These are phyloP conservation scores for Hirschioporus abietinus DNA, from an alignment of 768 basidiomycete genomes.

Conservation along the genomic window DNA sequence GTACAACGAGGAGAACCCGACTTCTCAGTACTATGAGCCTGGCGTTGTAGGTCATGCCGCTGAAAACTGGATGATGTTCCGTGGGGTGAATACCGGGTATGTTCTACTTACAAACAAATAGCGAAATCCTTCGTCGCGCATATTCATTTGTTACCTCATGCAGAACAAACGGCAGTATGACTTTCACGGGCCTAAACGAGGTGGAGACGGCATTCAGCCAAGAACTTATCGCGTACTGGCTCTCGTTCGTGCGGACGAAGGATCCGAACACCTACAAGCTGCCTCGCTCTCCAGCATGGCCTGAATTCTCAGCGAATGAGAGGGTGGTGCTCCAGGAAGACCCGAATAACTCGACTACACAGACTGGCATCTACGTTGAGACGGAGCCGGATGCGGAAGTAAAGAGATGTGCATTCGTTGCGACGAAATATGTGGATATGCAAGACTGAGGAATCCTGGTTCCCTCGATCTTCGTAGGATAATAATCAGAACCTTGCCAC, in stretches of 20 bases:
- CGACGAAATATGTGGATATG: constrained; percentile 26
- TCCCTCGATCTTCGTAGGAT: not conserved
- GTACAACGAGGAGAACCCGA: constrained; percentile 53
- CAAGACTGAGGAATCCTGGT: constrained; percentile 26
- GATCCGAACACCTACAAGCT: constrained; percentile 48
- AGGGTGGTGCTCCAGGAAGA: constrained; percentile 44
- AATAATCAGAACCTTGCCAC: too few species aligned
- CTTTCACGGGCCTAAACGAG: constrained; percentile 41
- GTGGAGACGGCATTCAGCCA: too few species aligned
- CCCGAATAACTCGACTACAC: constrained; percentile 20
- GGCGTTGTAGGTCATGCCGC: constrained; percentile 42
- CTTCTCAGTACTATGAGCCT: constrained; percentile 19
- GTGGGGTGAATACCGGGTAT: constrained; percentile 55
- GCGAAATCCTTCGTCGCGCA: not conserved
- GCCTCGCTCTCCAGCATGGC: constrained; percentile 45
- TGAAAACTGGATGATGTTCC: constrained; percentile 68
- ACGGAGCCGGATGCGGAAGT: constrained; percentile 31
- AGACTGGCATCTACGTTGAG: constrained; percentile 39
- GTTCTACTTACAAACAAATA: not conserved
- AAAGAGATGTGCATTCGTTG: constrained; percentile 33
- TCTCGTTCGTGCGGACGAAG: too few species aligned
- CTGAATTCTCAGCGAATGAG: constrained; percentile 28
- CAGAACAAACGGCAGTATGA: not conserved
- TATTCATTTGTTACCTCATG: not conserved
- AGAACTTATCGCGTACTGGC: too few species aligned